Conservation (phyloP, 2,329 filamentous ascomycete genomes). For the Clonostachys chloroleuca region DNA sequence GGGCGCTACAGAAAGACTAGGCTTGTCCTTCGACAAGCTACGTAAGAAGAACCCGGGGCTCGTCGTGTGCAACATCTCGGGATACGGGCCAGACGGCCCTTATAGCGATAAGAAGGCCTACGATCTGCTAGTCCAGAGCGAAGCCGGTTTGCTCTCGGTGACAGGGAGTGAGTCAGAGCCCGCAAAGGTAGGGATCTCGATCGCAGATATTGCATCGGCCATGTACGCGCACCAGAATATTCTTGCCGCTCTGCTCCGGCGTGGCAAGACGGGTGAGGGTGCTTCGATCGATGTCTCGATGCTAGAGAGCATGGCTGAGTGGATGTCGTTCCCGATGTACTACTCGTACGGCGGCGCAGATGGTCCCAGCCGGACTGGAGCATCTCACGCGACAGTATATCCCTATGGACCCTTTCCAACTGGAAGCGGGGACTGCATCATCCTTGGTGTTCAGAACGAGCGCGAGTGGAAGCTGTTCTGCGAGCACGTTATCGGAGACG, state of each 20-base stretch:
- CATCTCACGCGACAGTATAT: slow-evolving; percentile 50
- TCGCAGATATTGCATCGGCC: slow-evolving; percentile 48
- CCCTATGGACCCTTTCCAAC: slow-evolving; percentile 51
- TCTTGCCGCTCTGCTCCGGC: slow-evolving; percentile 41
- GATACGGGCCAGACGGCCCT: slow-evolving; percentile 44
- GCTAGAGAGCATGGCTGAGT: slow-evolving; percentile 54
- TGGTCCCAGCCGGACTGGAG: slow-evolving; percentile 37
- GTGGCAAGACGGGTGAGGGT: slow-evolving; percentile 41
- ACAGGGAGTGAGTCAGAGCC: slow-evolving; percentile 38
- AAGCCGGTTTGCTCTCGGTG: slow-evolving; percentile 45
- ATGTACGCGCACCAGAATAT: slow-evolving; percentile 49
- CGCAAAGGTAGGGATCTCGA: slow-evolving; percentile 47
- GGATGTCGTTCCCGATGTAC: slow-evolving; percentile 54
- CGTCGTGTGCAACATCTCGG: slow-evolving; percentile 49
- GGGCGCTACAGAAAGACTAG: slow-evolving; percentile 39
- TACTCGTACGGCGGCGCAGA: slow-evolving; percentile 42
- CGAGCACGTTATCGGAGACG: slow-evolving; percentile 33
- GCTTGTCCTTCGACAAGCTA: slow-evolving; percentile 37
- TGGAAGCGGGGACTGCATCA: slow-evolving; percentile 39
- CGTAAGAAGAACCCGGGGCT: slow-evolving; percentile 32
- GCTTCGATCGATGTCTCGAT: slow-evolving; percentile 50
- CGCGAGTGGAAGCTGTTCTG: slow-evolving; percentile 49
- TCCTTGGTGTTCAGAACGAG: slow-evolving; percentile 55
- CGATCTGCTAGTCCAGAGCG: slow-evolving; percentile 49
- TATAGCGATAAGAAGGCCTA: slow-evolving; percentile 52